Percentiles rank a stretch among this genome's conserved stretches.
Conservation (phyloP, 2,329 filamentous ascomycete species). For the Davidsoniella australis region DNA sequence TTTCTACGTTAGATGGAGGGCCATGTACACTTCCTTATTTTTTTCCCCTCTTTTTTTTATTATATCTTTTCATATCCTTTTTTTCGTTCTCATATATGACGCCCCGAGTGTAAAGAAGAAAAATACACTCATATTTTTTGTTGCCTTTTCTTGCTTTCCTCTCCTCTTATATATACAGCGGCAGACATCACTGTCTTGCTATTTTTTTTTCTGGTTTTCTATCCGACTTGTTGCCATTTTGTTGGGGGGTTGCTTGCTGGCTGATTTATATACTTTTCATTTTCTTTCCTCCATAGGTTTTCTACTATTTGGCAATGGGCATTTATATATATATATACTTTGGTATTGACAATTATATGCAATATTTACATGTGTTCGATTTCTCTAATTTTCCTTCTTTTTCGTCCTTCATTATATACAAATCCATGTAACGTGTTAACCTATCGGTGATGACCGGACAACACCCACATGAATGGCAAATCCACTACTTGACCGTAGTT, state of each 20-base stretch:
- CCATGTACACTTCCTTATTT: neutral
- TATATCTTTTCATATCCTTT: neutral
- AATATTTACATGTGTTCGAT: neutral
- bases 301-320: neutral
- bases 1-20: neutral
- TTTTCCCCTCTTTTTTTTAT: neutral
- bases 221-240: neutral
- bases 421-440: no score
- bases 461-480: conserved; percentile 73
- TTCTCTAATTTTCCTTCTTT: neutral
- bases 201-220: neutral
- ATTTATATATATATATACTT: neutral
- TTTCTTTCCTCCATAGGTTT: no score
- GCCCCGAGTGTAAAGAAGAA: neutral
- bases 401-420: no score
- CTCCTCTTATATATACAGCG: neutral
- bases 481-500: conserved; percentile 46
- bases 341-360: no score
- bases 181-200: no score
- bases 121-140: neutral
- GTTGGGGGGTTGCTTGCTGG: neutral
- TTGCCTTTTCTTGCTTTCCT: neutral
- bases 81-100: neutral
- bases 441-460: conserved; percentile 21
- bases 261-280: neutral